Conservation (phyloP, 768 basidiomycete genomes). For the Phlebiopsis flavidoalba region DNA sequence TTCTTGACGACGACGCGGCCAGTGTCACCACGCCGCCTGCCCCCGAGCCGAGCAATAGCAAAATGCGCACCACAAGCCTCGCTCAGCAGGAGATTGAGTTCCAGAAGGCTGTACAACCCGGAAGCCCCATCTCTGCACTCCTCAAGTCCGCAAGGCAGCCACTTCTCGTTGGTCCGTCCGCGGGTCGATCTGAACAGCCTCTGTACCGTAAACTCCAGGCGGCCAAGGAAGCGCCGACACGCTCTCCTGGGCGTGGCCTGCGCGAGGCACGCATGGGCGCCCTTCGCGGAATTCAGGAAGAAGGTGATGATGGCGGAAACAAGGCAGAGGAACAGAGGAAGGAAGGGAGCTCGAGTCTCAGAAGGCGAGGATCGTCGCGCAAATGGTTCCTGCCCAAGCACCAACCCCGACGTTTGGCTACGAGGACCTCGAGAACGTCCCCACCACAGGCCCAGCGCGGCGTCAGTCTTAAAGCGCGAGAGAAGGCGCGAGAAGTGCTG, state of each 20-base stretch:
- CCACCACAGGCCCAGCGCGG: slow-evolving; percentile 15
- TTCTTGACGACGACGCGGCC: slow-evolving; percentile 58
- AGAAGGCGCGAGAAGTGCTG: not conserved
- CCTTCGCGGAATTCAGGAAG: slow-evolving; percentile 43
- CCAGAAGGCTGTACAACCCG: slow-evolving; percentile 92
- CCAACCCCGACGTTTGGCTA: slow-evolving; percentile 23
- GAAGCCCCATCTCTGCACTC: slow-evolving; percentile 88
- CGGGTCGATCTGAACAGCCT: slow-evolving; percentile 33
- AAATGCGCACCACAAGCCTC: slow-evolving; percentile 48
- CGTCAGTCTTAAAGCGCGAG: not conserved
- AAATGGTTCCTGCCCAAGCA: slow-evolving; percentile 71
- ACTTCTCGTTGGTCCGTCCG: slow-evolving; percentile 55
- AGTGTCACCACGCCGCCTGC: slow-evolving; percentile 39
- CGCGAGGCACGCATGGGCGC: slow-evolving; percentile 32
- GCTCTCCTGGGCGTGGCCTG: slow-evolving; percentile 44
- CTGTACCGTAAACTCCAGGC: slow-evolving; percentile 55
- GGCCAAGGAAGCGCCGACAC: slow-evolving; percentile 30
- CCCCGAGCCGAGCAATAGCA: slow-evolving; percentile 14
- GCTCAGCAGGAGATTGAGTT: slow-evolving; percentile 94
- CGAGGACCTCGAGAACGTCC: slow-evolving; percentile 31
- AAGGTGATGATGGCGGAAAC: slow-evolving; percentile 27
- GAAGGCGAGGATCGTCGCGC: slow-evolving; percentile 90
- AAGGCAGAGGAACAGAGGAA: slow-evolving; percentile 38
- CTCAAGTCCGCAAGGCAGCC: slow-evolving; percentile 88
- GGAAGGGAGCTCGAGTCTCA: slow-evolving; percentile 85